These are phyloP conservation scores for Entomortierella parvispora DNA, from an alignment of 192 early-diverging fungal genomes.

Conservation along the genomic window DNA sequence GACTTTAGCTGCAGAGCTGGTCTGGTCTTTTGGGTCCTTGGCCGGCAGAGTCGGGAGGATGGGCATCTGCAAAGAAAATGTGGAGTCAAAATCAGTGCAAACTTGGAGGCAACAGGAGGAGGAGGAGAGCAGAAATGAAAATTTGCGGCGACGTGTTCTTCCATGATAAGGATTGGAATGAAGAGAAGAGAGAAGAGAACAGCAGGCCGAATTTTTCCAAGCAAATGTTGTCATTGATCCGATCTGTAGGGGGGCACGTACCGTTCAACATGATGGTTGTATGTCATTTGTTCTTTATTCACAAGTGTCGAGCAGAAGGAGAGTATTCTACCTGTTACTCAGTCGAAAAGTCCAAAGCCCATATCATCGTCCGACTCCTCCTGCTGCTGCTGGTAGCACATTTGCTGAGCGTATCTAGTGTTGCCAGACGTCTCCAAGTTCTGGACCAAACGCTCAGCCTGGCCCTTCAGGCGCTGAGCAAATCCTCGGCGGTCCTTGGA, in stretches of 20 bases:
- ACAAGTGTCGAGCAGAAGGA: no score
- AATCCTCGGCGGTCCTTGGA: conserved; percentile 25
- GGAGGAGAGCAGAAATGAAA: no score
- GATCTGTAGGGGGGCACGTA: no score
- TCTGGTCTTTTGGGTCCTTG: conserved; percentile 16
- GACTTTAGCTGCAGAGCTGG: conserved; percentile 1
- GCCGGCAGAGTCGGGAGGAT: not conserved
- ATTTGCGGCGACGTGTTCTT: conserved; percentile 18
- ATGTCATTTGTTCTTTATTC: no score
- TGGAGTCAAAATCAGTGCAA: not conserved
- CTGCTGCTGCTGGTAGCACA: conserved; percentile 18
- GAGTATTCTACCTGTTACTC: conserved; percentile 16
- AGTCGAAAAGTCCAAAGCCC: conserved; percentile 22
- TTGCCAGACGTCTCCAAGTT: conserved; percentile 26
- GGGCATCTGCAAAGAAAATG: conserved; percentile 1
- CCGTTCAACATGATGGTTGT: no score
- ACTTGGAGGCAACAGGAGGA: not conserved
- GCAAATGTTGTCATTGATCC: no score
- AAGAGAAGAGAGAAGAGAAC: no score
- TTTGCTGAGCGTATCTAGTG: conserved; percentile 16
- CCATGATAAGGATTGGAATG: conserved; percentile 11
- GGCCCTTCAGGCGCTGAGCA: conserved; percentile 16
- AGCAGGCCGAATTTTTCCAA: no score
- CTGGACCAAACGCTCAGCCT: conserved; percentile 32
- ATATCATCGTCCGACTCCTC: not conserved